Conservation (phyloP, 768 basidiomycete genomes). For the Gyrodon lividus region DNA sequence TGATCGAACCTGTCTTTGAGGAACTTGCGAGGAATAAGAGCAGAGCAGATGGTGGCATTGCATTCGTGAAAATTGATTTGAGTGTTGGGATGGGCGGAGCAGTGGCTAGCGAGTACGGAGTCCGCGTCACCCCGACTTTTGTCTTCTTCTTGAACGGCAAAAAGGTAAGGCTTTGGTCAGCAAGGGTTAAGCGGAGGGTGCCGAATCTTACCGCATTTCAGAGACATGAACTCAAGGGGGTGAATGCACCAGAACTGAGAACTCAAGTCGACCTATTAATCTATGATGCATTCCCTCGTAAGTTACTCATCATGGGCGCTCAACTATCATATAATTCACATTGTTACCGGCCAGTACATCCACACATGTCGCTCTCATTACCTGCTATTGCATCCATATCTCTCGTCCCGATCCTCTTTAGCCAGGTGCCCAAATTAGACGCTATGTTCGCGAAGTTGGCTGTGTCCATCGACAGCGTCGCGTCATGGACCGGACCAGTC, state of each 20-base stretch:
- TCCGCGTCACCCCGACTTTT: slow-evolving; percentile 85
- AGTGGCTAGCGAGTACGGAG: slow-evolving; percentile 61
- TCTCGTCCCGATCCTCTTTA: slow-evolving; percentile 73
- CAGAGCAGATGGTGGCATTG: slow-evolving; percentile 47
- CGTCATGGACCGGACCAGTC: slow-evolving; percentile 34
- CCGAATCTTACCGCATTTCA: slow-evolving; percentile 26
- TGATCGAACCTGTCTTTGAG: slow-evolving; percentile 85
- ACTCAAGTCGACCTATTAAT: slow-evolving; percentile 74
- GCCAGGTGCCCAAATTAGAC: slow-evolving; percentile 68
- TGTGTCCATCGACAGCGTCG: slow-evolving; percentile 55
- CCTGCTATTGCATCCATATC: slow-evolving; percentile 62
- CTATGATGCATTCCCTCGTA: slow-evolving; percentile 79
- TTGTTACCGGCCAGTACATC: slow-evolving; percentile 57
- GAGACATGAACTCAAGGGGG: slow-evolving; percentile 73
- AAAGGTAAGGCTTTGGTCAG: slow-evolving; percentile 47
- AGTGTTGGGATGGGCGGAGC: slow-evolving; percentile 60
- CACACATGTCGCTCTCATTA: slow-evolving; percentile 60
- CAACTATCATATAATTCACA: background rate
- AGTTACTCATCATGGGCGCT: slow-evolving; percentile 26
- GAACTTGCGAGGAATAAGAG: slow-evolving; percentile 67
- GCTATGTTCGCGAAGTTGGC: slow-evolving; percentile 59
- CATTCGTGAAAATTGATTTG: slow-evolving; percentile 85
- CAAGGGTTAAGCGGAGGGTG: background rate
- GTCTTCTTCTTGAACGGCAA: slow-evolving; percentile 79
- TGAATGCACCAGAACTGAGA: slow-evolving; percentile 63